Evolutionary conservation across 1,284 basidiomycete genomes (phyloP), one percentile per base, ranked within the genome.

Genomic region (Caloboletus inedulis): DNA sequence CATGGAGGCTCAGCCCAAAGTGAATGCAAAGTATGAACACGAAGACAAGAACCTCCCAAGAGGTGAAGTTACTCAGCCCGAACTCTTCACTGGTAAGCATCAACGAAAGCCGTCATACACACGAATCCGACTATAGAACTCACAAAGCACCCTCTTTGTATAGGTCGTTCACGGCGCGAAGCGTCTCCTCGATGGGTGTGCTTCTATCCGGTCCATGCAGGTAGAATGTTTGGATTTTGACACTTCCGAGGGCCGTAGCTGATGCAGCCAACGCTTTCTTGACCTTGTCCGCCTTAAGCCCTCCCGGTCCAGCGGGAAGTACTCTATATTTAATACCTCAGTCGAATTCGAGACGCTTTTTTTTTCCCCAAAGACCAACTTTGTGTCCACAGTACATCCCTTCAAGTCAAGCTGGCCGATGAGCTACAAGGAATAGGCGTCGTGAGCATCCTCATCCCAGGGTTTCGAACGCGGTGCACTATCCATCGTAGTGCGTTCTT

Each of bases 131-230:
- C 5, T 12, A 14, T 16, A 12, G 23, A 18, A 58, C 73, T 60
- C 47, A 76, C 73, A 75, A 76, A 23, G 64, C 57, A 0, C 72
- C 74, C 44, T 74, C 64, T 53, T 72, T 69, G 61, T 77, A 64
- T 10, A 78, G 57, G 47, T 72, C 66, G 47, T 78, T 69, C 14
- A 76, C 62, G 8, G 69, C 74, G 4, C 66, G 62, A 3, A 73
- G 62, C 0, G 77, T 78, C 12, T 75, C 72, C 33, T 63, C 57
- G 44, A 66, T 60, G 3, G 63, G 59, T 3, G 62, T 60, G 23
- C 58, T 59, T 33, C 62, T 49, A 30, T 69, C 69, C 1, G 62
- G 63, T 16, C 34, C 45, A 43, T 70, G 69, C 8, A 27, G 25
- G 25, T 27, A 27, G 4, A 27, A 7, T 27, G 25, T 58, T 21